These are phyloP conservation scores for Ramalina intermedia DNA, from an alignment of 495 filamentous ascomycete species.

Conservation along the genomic window DNA sequence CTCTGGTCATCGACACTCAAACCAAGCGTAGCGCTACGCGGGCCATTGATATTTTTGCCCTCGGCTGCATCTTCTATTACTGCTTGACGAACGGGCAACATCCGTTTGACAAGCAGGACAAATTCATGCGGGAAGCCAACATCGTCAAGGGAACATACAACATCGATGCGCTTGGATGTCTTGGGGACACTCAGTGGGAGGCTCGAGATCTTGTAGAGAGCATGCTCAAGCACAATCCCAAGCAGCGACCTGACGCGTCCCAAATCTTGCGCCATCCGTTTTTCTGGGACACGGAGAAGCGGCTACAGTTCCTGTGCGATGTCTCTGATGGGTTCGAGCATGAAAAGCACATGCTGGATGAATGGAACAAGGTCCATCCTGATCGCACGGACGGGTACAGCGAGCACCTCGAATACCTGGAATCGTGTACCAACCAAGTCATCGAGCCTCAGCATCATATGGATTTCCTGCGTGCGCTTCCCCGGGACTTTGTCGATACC, in stretches of 20 bases:
- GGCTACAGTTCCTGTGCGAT: constrained; percentile 80
- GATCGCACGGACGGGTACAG: constrained; percentile 73
- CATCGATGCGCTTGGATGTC: constrained; percentile 50
- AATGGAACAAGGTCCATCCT: not conserved
- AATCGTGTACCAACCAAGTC: constrained; percentile 31
- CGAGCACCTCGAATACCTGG: constrained; percentile 45
- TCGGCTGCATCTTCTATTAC: constrained; percentile 94
- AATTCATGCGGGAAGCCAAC: constrained; percentile 91
- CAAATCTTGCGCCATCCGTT: constrained; percentile 84
- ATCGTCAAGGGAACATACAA: constrained; percentile 77
- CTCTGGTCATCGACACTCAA: constrained; percentile 43
- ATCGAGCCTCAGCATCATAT: constrained; percentile 39
- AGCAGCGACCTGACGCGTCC: constrained; percentile 48
- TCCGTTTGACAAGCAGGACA: constrained; percentile 84
- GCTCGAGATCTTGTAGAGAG: constrained; percentile 69
- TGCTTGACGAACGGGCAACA: constrained; percentile 83
- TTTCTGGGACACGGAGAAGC: constrained; percentile 83
- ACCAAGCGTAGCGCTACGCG: constrained; percentile 75
- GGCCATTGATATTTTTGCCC: constrained; percentile 90
- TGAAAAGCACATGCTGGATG: constrained; percentile 8
- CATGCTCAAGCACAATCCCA: constrained; percentile 68
- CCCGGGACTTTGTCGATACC: constrained; percentile 67
- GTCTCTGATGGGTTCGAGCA: constrained; percentile 92
- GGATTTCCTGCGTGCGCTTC: constrained; percentile 67
- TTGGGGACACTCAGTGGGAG: constrained; percentile 74